These are phyloP conservation scores for Ilex asprella DNA, from an alignment of 257 asterid genomes.

Conservation along the genomic window DNA sequence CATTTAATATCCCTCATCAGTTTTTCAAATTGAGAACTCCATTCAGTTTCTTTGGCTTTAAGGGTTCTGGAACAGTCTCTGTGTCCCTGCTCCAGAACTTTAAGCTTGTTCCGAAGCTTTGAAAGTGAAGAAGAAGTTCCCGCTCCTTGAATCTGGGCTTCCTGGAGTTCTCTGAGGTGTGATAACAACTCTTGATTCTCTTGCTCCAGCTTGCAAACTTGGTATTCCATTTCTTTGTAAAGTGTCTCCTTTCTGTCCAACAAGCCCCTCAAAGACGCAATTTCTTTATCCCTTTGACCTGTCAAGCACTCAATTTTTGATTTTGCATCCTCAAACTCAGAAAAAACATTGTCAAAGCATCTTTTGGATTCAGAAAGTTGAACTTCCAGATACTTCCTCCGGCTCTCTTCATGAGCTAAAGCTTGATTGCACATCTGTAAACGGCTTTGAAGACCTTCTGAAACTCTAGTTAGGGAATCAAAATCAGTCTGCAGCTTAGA, in stretches of 20 bases:
- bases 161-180: constrained; percentile 66
- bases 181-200: constrained; percentile 60
- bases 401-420: constrained; percentile 76
- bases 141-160: constrained; percentile 60
- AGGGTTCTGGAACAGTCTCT: constrained; percentile 47
- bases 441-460: constrained; percentile 50
- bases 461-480: constrained; percentile 72
- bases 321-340: constrained; percentile 68
- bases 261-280: constrained; percentile 52
- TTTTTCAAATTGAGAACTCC: constrained; percentile 49
- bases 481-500: constrained; percentile 44
- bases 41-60: constrained; percentile 60
- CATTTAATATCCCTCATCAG: constrained; percentile 37
- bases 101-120: constrained; percentile 66
- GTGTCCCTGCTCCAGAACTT: constrained; percentile 53
- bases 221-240: constrained; percentile 84
- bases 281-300: constrained; percentile 63
- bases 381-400: constrained; percentile 51
- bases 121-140: constrained; percentile 55
- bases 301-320: constrained; percentile 42
- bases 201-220: constrained; percentile 56
- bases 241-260: constrained; percentile 55
- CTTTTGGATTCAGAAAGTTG: constrained; percentile 51
- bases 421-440: constrained; percentile 75
- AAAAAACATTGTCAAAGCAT: constrained; percentile 44